Percentiles rank a stretch among this genome's conserved stretches.
These are phyloP conservation scores for Hortiboletus flavorubellus DNA, from an alignment of 768 basidiomycete genomes.

Conservation along the genomic window DNA sequence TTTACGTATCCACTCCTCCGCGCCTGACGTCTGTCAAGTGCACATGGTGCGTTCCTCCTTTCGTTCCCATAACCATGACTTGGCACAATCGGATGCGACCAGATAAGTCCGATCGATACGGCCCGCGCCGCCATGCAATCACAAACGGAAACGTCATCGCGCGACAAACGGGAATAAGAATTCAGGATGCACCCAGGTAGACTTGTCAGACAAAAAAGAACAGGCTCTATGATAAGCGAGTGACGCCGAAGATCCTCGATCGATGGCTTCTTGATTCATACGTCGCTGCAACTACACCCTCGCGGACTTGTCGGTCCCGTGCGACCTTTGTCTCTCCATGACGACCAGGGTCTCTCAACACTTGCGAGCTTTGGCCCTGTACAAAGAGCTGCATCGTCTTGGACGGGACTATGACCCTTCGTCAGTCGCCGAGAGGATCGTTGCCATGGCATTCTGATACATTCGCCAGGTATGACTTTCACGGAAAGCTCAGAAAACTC, in stretches of 20 bases:
- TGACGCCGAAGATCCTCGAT: no score
- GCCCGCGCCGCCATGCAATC: no score
- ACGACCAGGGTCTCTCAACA: conserved; percentile 48
- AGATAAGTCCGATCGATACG: no score
- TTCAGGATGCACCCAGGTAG: no score
- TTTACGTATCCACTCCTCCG: no score
- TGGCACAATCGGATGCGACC: no score
- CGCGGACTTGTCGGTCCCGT: not conserved
- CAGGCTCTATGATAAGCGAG: no score
- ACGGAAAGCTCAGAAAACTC: conserved; percentile 62
- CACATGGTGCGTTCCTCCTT: not conserved
- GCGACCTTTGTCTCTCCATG: conserved; percentile 33
- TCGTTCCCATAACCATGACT: no score
- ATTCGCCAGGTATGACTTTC: conserved; percentile 66
- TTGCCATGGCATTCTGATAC: conserved; percentile 8
- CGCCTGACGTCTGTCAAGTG: not conserved
- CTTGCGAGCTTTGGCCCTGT: conserved; percentile 64
- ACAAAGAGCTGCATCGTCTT: conserved; percentile 79
- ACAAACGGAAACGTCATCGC: no score
- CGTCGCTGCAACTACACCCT: not conserved
- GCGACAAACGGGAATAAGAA: no score
- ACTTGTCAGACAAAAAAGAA: no score
- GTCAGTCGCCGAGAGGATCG: conserved; percentile 42
- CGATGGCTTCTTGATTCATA: not conserved
- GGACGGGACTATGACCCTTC: conserved; percentile 81